Evolutionary conservation across 257 asterid species (phyloP).

Genomic region (Jacaranda copaia): DNA sequence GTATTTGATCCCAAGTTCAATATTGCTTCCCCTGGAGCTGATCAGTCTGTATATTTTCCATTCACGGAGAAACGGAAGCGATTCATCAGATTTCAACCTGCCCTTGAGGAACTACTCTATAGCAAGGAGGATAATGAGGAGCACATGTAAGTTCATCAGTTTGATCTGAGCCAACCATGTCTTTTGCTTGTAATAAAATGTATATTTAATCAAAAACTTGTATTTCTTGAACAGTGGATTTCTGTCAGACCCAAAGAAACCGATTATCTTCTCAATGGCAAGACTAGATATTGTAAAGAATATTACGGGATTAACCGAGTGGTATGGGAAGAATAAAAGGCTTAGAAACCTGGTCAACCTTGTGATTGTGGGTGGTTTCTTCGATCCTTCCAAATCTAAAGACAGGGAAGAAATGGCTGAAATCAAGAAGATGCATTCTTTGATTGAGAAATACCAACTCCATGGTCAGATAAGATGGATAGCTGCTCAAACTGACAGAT

Average conservation of each 20-base stretch:
- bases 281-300: constrained; percentile 84
- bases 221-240: constrained; percentile 64
- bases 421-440: constrained; percentile 81
- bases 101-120: constrained; percentile 67
- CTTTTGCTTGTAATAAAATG: background rate
- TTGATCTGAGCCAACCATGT: background rate
- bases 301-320: constrained; percentile 78
- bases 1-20: constrained; percentile 91
- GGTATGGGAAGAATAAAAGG: constrained; percentile 76
- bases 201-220: background rate
- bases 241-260: constrained; percentile 72
- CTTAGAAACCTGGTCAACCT: constrained; percentile 72
- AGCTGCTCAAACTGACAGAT: constrained; percentile 86
- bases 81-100: constrained; percentile 57
- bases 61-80: constrained; percentile 63
- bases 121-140: constrained; percentile 68
- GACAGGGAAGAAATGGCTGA: constrained; percentile 90
- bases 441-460: constrained; percentile 68
- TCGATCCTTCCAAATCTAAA: constrained; percentile 79
- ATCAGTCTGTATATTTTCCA: constrained; percentile 83
- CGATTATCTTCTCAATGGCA: constrained; percentile 88
- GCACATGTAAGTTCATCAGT: constrained; percentile 68
- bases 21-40: constrained; percentile 90
- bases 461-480: constrained; percentile 92
- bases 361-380: constrained; percentile 82